These are phyloP conservation scores for Saccharomyces uvarum DNA, from an alignment of 1,139 yeast species.

Conservation along the genomic window DNA sequence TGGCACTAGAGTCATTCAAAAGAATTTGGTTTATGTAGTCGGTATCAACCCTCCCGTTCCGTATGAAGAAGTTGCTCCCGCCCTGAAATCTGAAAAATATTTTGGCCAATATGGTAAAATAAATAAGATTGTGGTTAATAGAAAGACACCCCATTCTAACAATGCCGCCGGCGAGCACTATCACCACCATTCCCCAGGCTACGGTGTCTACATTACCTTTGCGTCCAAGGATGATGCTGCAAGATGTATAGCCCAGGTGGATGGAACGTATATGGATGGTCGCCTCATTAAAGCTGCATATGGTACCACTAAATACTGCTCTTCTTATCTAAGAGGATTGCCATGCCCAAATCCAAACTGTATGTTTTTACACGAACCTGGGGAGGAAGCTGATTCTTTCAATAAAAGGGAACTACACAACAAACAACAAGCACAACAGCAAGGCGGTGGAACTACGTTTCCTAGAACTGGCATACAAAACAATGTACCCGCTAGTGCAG, in stretches of 20 bases:
- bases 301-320: conserved; percentile 97
- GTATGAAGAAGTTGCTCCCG: conserved; percentile 80
- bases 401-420: conserved; percentile 83
- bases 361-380: conserved; percentile 98
- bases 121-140: conserved; percentile 86
- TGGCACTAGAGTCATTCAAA: conserved; percentile 95
- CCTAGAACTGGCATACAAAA: conserved; percentile 7
- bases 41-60: conserved; percentile 84
- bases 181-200: conserved; percentile 54
- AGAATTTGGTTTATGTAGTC: conserved; percentile 91
- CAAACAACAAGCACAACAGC: conserved; percentile 21
- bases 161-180: conserved; percentile 30
- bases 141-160: conserved; percentile 46
- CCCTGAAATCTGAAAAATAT: conserved; percentile 82
- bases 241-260: conserved; percentile 84
- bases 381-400: conserved; percentile 96
- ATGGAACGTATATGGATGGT: conserved; percentile 91
- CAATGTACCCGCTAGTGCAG: conserved; percentile 6
- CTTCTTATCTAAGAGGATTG: conserved; percentile 88
- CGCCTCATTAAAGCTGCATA: conserved; percentile 84
- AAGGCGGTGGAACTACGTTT: conserved; percentile 4
- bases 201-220: conserved; percentile 94
- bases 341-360: conserved; percentile 98
- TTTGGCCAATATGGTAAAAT: conserved; percentile 98
- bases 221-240: conserved; percentile 91